Conservation (phyloP, 2,329 filamentous ascomycete species). For the Aspergillus hortae region DNA sequence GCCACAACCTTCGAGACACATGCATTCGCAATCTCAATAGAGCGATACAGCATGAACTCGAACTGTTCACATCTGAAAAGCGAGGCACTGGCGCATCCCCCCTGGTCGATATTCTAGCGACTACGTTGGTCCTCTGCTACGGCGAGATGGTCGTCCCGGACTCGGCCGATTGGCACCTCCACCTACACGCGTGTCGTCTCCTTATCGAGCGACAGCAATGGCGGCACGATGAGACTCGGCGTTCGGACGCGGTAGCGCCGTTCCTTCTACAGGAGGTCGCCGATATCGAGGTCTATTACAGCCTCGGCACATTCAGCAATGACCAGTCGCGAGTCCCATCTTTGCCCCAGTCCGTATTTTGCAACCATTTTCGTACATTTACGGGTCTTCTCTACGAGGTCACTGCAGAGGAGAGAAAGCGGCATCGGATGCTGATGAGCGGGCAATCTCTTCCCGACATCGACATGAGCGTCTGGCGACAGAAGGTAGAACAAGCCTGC, state of each 20-base stretch:
- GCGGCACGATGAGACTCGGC: neutral
- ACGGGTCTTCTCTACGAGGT: constrained; percentile 10
- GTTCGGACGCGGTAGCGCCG: constrained; percentile 1
- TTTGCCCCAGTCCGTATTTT: neutral
- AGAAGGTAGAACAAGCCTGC: constrained; percentile 10
- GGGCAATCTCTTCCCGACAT: neutral
- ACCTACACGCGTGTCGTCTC: constrained; percentile 15
- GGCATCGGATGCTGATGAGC: neutral
- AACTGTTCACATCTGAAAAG: neutral
- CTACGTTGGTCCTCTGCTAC: constrained; percentile 15
- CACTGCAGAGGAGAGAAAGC: constrained; percentile 9
- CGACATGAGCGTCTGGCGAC: constrained; percentile 8
- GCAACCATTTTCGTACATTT: constrained; percentile 9
- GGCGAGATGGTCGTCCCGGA: constrained; percentile 13
- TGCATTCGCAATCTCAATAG: constrained; percentile 6
- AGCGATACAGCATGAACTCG: constrained; percentile 8
- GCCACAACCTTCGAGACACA: constrained; percentile 1
- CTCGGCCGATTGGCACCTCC: constrained; percentile 14
- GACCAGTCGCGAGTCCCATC: neutral
- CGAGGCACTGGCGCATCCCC: neutral
- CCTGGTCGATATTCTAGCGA: constrained; percentile 13
- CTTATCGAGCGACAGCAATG: constrained; percentile 11
- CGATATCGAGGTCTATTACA: constrained; percentile 14
- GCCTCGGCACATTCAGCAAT: constrained; percentile 5
- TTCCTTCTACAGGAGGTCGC: constrained; percentile 17